Percentiles rank a stretch among this genome's conserved stretches.
These are phyloP conservation scores for Syzygium jambos DNA, from an alignment of 345 rosid genomes.

Conservation along the genomic window DNA sequence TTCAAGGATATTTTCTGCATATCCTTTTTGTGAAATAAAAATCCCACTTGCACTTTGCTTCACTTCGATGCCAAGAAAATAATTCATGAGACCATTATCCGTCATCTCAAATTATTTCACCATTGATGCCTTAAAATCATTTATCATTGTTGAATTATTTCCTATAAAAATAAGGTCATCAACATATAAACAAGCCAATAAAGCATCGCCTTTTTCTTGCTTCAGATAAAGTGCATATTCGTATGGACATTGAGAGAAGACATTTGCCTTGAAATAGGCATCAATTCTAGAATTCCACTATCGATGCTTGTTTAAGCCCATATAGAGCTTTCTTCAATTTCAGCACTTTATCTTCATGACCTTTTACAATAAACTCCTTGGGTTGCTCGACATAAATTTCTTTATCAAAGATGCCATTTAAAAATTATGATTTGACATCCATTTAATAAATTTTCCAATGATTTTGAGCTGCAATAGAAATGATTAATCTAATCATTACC, in stretches of 20 bases:
- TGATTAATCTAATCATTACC: neutral
- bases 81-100: no score
- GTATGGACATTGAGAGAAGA: neutral
- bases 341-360: neutral
- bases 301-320: neutral
- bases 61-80: neutral
- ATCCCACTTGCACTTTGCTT: neutral
- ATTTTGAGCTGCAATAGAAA: neutral
- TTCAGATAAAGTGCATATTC: neutral
- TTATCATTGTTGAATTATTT: no score
- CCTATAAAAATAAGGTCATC: no score
- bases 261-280: neutral
- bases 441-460: neutral
- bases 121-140: no score
- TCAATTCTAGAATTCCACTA: neutral
- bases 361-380: neutral
- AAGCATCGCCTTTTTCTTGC: neutral
- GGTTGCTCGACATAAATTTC: neutral
- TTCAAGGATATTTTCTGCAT: neutral
- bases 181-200: neutral
- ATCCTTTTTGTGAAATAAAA: neutral
- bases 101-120: no score
- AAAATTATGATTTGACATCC: slow-evolving; percentile 2
- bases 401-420: neutral
- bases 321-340: neutral